Evolutionary conservation across 2,329 filamentous ascomycete genomes (phyloP), one percentile per base, ranked within the genome.

Genomic region (Colletotrichum sp.): DNA sequence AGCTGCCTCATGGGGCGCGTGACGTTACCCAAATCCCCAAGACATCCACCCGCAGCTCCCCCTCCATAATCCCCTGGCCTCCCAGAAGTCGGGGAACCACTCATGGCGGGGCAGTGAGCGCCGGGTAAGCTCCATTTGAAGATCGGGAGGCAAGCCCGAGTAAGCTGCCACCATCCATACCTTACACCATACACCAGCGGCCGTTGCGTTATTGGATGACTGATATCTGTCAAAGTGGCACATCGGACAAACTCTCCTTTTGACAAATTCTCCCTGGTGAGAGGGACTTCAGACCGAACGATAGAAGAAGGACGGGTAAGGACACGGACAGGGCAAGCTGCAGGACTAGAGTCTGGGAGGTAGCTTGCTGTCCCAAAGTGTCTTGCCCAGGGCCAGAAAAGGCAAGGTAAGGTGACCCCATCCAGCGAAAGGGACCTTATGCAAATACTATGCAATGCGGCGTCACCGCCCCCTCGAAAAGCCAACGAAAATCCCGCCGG

Each of bases 391-490:
- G 36, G 18, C 36, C 28, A 26, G 36, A n/a, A 44, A 69, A 55
- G 39, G 63, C 28, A 63, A 73, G 39, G 39, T 55, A 60, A 75
- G 68, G 28, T 71, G 36, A 68, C 44, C 39, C 49, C 49, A 68
- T 57, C 30, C n/a, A 68, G 49, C 24, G n/a, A n/a, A 57, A 34
- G 44, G 65, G 32, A 64, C 59, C 36, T 36, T n/a, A 66, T 75
- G 72, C 72, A 75, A 55, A 55, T 24, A 62, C 65, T 16, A 30
- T 55, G 68, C 36, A 62, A 30, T 67, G 36, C 62, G 36, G 52
- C 62, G 72, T 75, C 69, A 71, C 72, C 72, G 69, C 62, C 34
- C 69, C 69, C 62, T 65, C 52, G n/a, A 13, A 10, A 62, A 52
- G 26, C 49, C 52, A 55, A 49, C n/a, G 26, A 66, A 62, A 63